A percentile compares a stretch with the other conserved stretches of the same genome.
Evolutionary conservation across 2,329 filamentous ascomycete species (phyloP).

Genomic region (Plectosphaerella sp.): DNA sequence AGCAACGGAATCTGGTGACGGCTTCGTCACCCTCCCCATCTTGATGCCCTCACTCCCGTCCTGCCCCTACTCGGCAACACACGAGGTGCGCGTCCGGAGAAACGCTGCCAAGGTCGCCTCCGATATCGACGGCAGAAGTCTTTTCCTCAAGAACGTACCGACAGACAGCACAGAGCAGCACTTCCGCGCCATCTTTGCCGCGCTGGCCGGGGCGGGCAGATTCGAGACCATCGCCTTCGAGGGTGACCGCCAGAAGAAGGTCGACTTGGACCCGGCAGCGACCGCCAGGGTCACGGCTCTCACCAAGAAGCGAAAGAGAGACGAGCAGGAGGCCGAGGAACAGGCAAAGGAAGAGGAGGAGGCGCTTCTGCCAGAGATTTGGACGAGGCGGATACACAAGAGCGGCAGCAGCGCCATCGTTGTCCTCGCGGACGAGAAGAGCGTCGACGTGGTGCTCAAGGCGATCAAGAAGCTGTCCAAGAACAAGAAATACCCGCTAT

Average conservation of each 20-base stretch:
- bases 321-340: slow-evolving; percentile 54
- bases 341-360: slow-evolving; percentile 51
- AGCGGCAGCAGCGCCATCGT: slow-evolving; percentile 79
- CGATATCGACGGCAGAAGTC: slow-evolving; percentile 67
- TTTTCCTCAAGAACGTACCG: slow-evolving; percentile 90
- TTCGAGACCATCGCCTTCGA: slow-evolving; percentile 79
- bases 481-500: slow-evolving; percentile 58
- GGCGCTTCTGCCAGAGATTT: slow-evolving; percentile 63
- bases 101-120: slow-evolving; percentile 78
- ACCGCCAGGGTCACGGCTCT: slow-evolving; percentile 31
- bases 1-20: slow-evolving; percentile 28
- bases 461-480: slow-evolving; percentile 61
- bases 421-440: slow-evolving; percentile 77
- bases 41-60: slow-evolving; percentile 60
- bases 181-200: slow-evolving; percentile 69
- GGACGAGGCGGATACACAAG: slow-evolving; percentile 64
- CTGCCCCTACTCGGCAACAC: slow-evolving; percentile 58
- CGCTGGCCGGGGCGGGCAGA: slow-evolving; percentile 69
- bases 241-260: slow-evolving; percentile 41
- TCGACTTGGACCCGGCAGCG: slow-evolving; percentile 39
- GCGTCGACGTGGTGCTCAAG: slow-evolving; percentile 71
- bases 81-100: slow-evolving; percentile 82
- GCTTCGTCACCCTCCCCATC: slow-evolving; percentile 67
- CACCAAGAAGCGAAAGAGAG: slow-evolving; percentile 49
- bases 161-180: slow-evolving; percentile 75